Percentiles rank a stretch among this genome's conserved stretches.
Evolutionary conservation across 2,329 filamentous ascomycete species (phyloP).

Genomic region (Diaporthe sp.): DNA sequence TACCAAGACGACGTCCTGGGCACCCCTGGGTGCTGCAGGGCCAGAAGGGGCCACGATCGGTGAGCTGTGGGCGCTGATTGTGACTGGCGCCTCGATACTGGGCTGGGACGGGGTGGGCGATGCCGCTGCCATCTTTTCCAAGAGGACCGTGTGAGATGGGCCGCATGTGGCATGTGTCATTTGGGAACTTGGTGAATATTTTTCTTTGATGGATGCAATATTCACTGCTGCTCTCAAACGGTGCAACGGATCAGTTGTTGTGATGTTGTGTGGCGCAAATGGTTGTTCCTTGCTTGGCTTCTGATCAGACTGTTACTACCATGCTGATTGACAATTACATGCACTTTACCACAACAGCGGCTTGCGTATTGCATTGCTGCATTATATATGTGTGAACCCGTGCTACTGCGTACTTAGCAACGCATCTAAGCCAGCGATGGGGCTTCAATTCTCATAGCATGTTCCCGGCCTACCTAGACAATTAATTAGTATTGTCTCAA

Average conservation of each 20-base stretch:
- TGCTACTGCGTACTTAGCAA: neutral
- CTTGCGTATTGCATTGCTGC: too few relatives aligned
- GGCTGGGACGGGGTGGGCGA: conserved; percentile 47
- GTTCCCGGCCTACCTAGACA: neutral
- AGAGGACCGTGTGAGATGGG: neutral
- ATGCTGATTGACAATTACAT: neutral
- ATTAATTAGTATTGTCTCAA: too few relatives aligned
- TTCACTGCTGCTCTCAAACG: neutral
- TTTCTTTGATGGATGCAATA: too few relatives aligned
- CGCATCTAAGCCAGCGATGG: neutral
- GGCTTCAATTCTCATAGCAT: neutral
- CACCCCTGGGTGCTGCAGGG: conserved; percentile 31
- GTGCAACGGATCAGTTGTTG: neutral
- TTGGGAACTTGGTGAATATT: too few relatives aligned
- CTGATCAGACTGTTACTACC: neutral
- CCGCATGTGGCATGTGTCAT: too few relatives aligned
- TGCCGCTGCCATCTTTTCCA: conserved; percentile 48
- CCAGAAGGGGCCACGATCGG: conserved; percentile 42
- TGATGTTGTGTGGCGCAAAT: neutral
- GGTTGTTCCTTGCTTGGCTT: neutral
- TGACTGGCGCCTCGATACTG: conserved; percentile 44
- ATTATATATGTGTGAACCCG: neutral
- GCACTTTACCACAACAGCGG: too few relatives aligned
- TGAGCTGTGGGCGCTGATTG: conserved; percentile 48
- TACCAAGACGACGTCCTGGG: conserved; percentile 37